phyloP scores from a whole-genome alignment of 139 green algal genomes.

The Asterochloris sp. region DNA sequence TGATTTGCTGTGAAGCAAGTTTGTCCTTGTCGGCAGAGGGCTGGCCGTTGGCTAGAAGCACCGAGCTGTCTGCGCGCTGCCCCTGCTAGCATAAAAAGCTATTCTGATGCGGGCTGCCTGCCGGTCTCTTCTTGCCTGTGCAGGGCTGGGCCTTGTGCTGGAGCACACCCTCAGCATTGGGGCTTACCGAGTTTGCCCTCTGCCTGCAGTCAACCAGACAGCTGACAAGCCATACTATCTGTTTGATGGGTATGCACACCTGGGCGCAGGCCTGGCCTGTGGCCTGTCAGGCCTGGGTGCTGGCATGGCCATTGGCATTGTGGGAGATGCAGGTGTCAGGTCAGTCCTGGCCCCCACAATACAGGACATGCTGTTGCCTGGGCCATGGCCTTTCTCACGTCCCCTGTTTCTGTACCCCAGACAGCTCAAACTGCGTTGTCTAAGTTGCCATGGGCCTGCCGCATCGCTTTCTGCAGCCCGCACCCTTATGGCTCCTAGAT shows the following conservation, averaged over 20 bases:
- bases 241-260: conserved; percentile 98
- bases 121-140: neutral
- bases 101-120: neutral
- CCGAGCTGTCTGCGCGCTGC: neutral
- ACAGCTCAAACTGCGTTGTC: too few relatives aligned
- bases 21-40: too few relatives aligned
- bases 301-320: conserved; percentile 99
- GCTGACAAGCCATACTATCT: conserved; percentile 85
- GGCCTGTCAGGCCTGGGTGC: conserved; percentile 91
- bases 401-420: too few relatives aligned
- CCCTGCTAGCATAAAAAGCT: neutral
- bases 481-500: too few relatives aligned
- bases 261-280: conserved; percentile 92
- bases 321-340: conserved; percentile 97
- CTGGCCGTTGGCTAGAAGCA: neutral
- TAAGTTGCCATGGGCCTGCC: neutral
- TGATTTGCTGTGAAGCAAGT: too few relatives aligned
- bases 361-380: too few relatives aligned
- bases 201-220: conserved; percentile 72
- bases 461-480: neutral
- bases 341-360: conserved; percentile 13
- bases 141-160: neutral
- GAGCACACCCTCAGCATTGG: neutral
- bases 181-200: neutral
- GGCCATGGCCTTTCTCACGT: too few relatives aligned